A percentile compares a stretch with the other conserved stretches of the same genome.
Conservation (phyloP, 2,329 filamentous ascomycete species). For the Nothophaeocryptopus gaeumannii region DNA sequence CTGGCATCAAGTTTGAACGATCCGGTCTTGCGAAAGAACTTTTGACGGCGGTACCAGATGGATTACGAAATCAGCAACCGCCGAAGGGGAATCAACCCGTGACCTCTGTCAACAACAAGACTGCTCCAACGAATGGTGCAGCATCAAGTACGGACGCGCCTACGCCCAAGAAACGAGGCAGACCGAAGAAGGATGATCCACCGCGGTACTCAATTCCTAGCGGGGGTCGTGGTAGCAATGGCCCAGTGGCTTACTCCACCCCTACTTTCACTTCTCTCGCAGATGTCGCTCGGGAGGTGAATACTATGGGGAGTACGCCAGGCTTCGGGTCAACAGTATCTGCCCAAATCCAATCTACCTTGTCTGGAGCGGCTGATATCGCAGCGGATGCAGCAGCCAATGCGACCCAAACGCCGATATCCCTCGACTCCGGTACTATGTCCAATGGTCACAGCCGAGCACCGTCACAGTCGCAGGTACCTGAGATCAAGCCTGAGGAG, state of each 20-base stretch:
- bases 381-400: neutral
- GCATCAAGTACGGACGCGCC: too few species aligned
- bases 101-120: too few species aligned
- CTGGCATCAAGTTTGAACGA: conserved; percentile 51
- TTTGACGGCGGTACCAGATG: conserved; percentile 45
- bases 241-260: conserved; percentile 27
- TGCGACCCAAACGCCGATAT: conserved; percentile 5
- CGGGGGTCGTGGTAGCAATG: conserved; percentile 4
- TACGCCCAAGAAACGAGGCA: conserved; percentile 21
- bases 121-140: too few species aligned
- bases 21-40: conserved; percentile 54
- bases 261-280: conserved; percentile 28
- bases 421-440: conserved; percentile 9
- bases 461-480: conserved; percentile 8
- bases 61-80: conserved; percentile 4
- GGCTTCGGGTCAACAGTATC: conserved; percentile 4
- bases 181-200: conserved; percentile 20
- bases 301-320: conserved; percentile 18
- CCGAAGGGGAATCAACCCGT: too few species aligned
- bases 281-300: conserved; percentile 26
- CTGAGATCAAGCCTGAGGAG: conserved; percentile 24
- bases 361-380: conserved; percentile 4
- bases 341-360: conserved; percentile 11
- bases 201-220: conserved; percentile 15
- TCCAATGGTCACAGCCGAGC: conserved; percentile 7